Conservation (phyloP, 345 rosid genomes). For the Euphorbia tirucalli region DNA sequence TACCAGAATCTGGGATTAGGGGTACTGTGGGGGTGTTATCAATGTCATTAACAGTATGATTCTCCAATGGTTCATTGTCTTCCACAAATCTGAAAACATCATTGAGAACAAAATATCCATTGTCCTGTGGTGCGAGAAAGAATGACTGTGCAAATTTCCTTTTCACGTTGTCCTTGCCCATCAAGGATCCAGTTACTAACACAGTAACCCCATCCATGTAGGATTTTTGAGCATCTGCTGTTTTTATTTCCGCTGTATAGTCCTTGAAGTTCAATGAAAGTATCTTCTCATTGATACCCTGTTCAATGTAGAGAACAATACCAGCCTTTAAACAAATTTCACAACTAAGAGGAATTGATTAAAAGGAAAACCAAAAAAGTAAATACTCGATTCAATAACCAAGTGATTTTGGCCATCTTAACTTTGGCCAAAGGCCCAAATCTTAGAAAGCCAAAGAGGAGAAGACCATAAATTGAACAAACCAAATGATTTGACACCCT, state of each 20-base stretch:
- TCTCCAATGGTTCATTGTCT: slow-evolving; percentile 26
- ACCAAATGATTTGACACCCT: neutral
- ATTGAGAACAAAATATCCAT: slow-evolving; percentile 65
- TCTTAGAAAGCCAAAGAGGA: neutral
- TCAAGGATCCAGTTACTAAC: slow-evolving; percentile 64
- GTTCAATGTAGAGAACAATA: slow-evolving; percentile 13
- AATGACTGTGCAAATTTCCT: slow-evolving; percentile 61
- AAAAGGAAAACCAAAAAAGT: neutral
- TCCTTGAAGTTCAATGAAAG: slow-evolving; percentile 52
- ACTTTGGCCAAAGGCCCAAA: neutral
- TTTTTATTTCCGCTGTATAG: slow-evolving; percentile 48
- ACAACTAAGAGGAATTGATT: neutral
- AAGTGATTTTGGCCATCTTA: slow-evolving; percentile 3
- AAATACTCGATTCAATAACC: neutral
- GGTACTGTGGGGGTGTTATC: slow-evolving; percentile 29
- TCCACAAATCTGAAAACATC: slow-evolving; percentile 66
- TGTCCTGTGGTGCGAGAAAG: slow-evolving; percentile 65
- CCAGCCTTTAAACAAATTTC: neutral
- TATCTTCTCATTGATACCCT: slow-evolving; percentile 71
- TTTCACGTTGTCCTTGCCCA: slow-evolving; percentile 40
- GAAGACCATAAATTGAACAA: neutral
- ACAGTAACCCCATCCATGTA: slow-evolving; percentile 48
- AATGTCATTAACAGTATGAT: slow-evolving; percentile 18
- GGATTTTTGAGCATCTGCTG: slow-evolving; percentile 63
- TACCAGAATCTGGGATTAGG: slow-evolving; percentile 36